Evolutionary conservation across 176 grass and related monocot genomes (phyloP).

Genomic region (Saccharum spontaneum): DNA sequence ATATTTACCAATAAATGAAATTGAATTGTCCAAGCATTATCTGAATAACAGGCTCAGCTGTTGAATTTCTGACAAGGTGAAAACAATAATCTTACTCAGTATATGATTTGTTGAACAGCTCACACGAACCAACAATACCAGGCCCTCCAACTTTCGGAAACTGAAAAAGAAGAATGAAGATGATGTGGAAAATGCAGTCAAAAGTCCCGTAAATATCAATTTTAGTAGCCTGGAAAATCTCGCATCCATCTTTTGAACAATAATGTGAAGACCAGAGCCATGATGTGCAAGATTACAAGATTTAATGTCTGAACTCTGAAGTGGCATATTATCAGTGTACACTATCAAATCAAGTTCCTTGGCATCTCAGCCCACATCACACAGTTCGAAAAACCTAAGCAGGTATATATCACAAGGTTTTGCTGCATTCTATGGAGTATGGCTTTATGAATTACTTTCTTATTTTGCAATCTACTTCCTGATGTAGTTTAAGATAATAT

Average conservation of each 20-base stretch:
- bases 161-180: conserved; percentile 48
- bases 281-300: neutral
- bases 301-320: neutral
- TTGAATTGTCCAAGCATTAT: neutral
- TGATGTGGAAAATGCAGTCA: neutral
- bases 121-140: conserved; percentile 72
- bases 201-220: conserved; percentile 1
- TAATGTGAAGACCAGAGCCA: neutral
- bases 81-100: conserved; percentile 69
- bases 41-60: neutral
- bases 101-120: conserved; percentile 52
- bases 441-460: neutral
- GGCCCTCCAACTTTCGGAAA: conserved; percentile 80
- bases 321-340: neutral
- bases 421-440: conserved; percentile 1
- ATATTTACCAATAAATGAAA: conserved; percentile 11
- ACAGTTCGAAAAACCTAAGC: neutral
- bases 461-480: neutral
- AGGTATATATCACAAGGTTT: neutral
- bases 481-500: neutral
- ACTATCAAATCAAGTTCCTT: conserved; percentile 5
- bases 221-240: conserved; percentile 1
- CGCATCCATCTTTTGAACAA: neutral
- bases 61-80: conserved; percentile 28
- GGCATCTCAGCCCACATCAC: neutral